A percentile compares a stretch with the other conserved stretches of the same genome.
These are phyloP conservation scores for Collybia mongolica DNA, from an alignment of 768 basidiomycete genomes.

Conservation along the genomic window DNA sequence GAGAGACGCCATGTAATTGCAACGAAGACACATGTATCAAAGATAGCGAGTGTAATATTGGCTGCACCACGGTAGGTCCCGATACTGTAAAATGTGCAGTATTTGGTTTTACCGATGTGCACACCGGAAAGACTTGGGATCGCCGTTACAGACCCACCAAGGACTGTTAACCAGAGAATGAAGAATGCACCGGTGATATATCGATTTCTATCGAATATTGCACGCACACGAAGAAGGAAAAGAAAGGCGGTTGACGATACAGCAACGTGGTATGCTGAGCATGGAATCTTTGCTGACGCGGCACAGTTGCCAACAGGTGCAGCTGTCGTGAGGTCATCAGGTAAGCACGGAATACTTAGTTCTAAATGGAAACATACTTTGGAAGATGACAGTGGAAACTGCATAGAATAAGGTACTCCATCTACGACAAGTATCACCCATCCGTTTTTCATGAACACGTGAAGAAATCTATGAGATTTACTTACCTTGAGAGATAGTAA, in stretches of 20 bases:
- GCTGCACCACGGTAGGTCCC: constrained; percentile 20
- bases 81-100: constrained; percentile 26
- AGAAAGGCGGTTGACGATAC: constrained; percentile 9
- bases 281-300: constrained; percentile 16
- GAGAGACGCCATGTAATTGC: constrained; percentile 27
- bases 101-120: constrained; percentile 28
- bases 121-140: constrained; percentile 18
- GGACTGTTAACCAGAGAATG: constrained; percentile 24
- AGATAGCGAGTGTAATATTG: constrained; percentile 20
- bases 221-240: constrained; percentile 8
- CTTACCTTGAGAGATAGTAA: constrained; percentile 31
- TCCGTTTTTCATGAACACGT: not conserved
- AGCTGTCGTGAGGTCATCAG: not conserved
- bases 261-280: constrained; percentile 9
- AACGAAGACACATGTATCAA: constrained; percentile 33
- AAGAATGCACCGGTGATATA: constrained; percentile 17
- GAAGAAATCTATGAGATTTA: not conserved
- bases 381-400: constrained; percentile 17
- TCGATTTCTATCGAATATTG: constrained; percentile 1
- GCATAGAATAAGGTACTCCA: constrained; percentile 20
- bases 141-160: constrained; percentile 23
- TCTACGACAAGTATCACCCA: constrained; percentile 5
- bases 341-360: not conserved
- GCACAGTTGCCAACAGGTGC: constrained; percentile 20
- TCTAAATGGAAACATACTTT: constrained; percentile 14